phyloP scores from a whole-genome alignment of 306 rosid genomes.

The Cucurbita moschata region DNA sequence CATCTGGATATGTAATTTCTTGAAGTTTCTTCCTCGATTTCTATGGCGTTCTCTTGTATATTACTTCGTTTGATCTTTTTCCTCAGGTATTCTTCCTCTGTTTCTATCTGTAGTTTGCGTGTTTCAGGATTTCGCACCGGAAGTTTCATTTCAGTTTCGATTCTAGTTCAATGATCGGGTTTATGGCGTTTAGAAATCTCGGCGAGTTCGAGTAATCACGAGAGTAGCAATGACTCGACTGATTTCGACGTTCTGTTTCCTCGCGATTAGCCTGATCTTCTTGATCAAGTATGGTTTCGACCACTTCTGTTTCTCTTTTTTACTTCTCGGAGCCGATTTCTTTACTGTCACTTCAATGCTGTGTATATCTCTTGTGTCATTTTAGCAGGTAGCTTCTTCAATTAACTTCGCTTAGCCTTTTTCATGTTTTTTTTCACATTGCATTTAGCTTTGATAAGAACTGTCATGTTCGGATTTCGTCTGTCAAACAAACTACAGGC shows the following conservation, averaged over 20 bases:
- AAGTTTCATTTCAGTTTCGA: conserved; percentile 14
- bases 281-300: conserved; percentile 44
- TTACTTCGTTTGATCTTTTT: not conserved
- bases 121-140: conserved; percentile 11
- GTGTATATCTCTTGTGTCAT: not conserved
- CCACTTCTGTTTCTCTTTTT: not conserved
- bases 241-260: conserved; percentile 52
- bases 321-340: not conserved
- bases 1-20: conserved; percentile 19
- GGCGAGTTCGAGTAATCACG: conserved; percentile 29
- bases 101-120: conserved; percentile 19
- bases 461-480: conserved; percentile 10
- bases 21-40: not conserved
- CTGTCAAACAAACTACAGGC: conserved; percentile 38
- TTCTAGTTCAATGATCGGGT: conserved; percentile 2
- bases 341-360: not conserved
- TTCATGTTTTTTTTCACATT: not conserved
- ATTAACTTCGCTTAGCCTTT: not conserved
- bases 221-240: conserved; percentile 22
- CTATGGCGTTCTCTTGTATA: not conserved
- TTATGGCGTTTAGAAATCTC: conserved; percentile 10
- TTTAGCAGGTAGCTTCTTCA: not conserved
- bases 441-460: not conserved
- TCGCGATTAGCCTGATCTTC: conserved; percentile 63
- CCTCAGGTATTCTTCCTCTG: not conserved